phyloP scores from a whole-genome alignment of 2,329 filamentous ascomycete genomes.

The Alternaria gaisen region DNA sequence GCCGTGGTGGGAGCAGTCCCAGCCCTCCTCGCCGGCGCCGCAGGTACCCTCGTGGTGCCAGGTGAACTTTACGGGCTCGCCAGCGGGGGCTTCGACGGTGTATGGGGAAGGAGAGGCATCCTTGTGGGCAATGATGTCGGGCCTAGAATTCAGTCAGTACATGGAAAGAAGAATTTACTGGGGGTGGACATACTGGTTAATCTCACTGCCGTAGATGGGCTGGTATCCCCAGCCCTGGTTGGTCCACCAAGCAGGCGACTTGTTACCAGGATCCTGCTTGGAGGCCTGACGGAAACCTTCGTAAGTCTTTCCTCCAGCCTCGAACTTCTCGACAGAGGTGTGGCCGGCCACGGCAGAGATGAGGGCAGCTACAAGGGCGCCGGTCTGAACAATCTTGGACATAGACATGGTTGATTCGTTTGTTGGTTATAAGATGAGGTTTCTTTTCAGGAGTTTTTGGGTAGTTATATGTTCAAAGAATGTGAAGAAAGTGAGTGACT shows the following conservation, averaged over 20 bases:
- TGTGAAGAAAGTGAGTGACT: conserved; percentile 21
- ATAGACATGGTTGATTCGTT: conserved; percentile 21
- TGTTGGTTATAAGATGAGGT: neutral
- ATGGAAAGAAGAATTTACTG: neutral
- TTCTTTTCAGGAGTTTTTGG: conserved; percentile 6
- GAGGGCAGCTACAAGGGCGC: conserved; percentile 39
- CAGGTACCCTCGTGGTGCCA: conserved; percentile 44
- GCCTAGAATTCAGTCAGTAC: neutral
- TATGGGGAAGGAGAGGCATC: conserved; percentile 42
- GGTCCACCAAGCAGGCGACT: conserved; percentile 47
- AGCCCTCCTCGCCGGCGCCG: conserved; percentile 36
- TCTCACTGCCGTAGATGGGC: conserved; percentile 38
- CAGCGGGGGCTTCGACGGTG: conserved; percentile 40
- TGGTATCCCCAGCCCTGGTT: conserved; percentile 46
- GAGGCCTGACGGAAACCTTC: conserved; percentile 36
- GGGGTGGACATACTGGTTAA: conserved; percentile 21
- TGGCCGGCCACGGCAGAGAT: conserved; percentile 36
- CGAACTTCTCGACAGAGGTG: conserved; percentile 39
- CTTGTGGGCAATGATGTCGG: conserved; percentile 45
- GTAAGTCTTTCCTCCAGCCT: conserved; percentile 41
- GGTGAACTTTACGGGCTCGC: conserved; percentile 41
- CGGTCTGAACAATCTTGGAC: conserved; percentile 41
- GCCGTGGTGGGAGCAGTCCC: conserved; percentile 48
- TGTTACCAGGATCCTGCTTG: conserved; percentile 36
- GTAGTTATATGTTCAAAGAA: conserved; percentile 19